Conservation (phyloP, 257 asterid genomes). For the Petunia axillaris region DNA sequence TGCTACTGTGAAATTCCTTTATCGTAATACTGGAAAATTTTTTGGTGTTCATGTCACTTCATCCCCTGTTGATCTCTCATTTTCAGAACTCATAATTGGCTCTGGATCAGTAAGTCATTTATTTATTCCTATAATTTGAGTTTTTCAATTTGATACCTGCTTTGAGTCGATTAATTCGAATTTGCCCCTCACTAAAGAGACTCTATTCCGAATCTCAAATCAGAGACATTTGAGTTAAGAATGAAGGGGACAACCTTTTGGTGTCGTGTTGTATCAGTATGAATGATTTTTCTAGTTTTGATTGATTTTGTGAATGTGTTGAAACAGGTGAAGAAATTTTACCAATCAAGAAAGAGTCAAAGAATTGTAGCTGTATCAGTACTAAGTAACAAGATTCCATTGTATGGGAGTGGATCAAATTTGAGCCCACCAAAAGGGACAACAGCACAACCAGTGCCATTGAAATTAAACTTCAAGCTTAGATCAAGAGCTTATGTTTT, state of each 20-base stretch:
- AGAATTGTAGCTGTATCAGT: conserved; percentile 55
- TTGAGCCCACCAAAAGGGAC: conserved; percentile 67
- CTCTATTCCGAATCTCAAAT: too few species aligned
- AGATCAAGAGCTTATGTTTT: conserved; percentile 77
- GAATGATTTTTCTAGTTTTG: background rate
- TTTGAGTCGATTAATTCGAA: too few species aligned
- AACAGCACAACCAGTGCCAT: conserved; percentile 54
- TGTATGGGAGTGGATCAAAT: conserved; percentile 83
- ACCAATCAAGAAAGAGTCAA: conserved; percentile 67
- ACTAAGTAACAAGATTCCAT: conserved; percentile 70
- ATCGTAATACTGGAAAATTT: conserved; percentile 75
- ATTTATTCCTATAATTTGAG: background rate
- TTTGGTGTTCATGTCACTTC: conserved; percentile 88
- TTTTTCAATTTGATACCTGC: too few species aligned
- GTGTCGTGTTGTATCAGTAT: background rate
- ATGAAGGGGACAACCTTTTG: too few species aligned
- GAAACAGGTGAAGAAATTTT: conserved; percentile 70
- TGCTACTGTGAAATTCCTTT: conserved; percentile 64
- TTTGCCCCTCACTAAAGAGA: too few species aligned
- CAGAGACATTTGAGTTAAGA: too few species aligned
- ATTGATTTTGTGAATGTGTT: background rate
- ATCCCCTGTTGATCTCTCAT: conserved; percentile 71
- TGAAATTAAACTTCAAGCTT: conserved; percentile 61
- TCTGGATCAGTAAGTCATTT: conserved; percentile 60
- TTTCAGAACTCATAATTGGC: conserved; percentile 63